Conservation (phyloP, 176 grass and related monocot genomes). For the Tuctoria greenei region DNA sequence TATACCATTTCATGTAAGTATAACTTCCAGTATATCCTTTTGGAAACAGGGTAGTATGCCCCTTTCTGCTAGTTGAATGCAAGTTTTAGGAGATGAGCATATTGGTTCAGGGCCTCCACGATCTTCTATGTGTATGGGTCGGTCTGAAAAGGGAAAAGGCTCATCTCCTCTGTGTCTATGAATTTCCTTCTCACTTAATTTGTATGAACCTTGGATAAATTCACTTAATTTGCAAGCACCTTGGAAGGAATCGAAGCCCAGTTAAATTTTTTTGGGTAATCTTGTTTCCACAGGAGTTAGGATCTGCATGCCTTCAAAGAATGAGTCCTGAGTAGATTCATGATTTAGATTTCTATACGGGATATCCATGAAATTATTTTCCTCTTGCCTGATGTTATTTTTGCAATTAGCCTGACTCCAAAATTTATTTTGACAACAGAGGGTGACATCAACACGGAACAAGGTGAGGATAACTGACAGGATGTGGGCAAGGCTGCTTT, state of each 20-base stretch:
- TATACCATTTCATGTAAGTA: constrained; percentile 93
- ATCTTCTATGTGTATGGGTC: neutral
- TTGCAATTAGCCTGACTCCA: neutral
- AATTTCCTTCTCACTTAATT: neutral
- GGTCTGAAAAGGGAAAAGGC: neutral
- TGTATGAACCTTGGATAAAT: neutral
- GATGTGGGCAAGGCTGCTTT: constrained; percentile 82
- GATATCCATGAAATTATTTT: neutral
- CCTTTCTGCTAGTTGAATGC: neutral
- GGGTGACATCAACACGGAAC: constrained; percentile 69
- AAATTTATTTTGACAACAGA: constrained; percentile 41
- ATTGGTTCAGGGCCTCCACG: neutral
- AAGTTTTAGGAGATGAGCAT: neutral
- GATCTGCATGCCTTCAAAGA: neutral
- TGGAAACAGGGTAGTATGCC: neutral
- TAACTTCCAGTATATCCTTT: neutral
- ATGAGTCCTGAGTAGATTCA: neutral
- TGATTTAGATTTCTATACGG: neutral
- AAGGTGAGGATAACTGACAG: constrained; percentile 78
- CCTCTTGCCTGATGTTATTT: neutral
- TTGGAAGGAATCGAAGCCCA: neutral
- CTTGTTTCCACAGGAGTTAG: neutral
- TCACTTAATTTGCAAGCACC: neutral
- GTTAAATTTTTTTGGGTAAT: neutral
- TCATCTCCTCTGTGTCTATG: neutral